Evolutionary conservation across 352 stramenopile genomes (phyloP).

Genomic region (Pythium myriotylum): DNA sequence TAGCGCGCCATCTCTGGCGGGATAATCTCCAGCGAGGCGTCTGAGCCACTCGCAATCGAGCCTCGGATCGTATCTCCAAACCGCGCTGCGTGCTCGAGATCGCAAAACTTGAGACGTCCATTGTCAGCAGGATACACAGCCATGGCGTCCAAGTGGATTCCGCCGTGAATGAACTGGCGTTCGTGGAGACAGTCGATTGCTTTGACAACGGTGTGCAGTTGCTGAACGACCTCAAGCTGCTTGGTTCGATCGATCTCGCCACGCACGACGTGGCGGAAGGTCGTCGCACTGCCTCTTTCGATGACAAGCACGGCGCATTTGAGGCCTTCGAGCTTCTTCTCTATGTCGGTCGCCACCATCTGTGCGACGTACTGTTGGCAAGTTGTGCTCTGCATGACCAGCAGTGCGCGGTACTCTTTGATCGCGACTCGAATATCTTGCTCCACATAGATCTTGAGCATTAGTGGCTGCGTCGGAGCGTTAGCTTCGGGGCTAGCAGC

Average conservation of each 20-base stretch:
- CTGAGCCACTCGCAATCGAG: background rate
- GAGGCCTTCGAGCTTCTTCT: conserved; percentile 30
- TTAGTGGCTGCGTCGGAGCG: conserved; percentile 12
- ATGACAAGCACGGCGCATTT: conserved; percentile 57
- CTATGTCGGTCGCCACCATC: conserved; percentile 33
- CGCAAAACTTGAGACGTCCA: conserved; percentile 46
- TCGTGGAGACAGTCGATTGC: conserved; percentile 51
- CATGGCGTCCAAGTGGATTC: conserved; percentile 45
- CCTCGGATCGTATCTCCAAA: conserved; percentile 30
- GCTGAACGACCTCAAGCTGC: conserved; percentile 34
- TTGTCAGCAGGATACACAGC: conserved; percentile 39
- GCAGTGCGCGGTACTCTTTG: conserved; percentile 57
- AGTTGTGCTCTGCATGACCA: conserved; percentile 35
- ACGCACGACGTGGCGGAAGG: conserved; percentile 39
- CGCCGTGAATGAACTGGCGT: conserved; percentile 55
- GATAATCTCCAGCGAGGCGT: conserved; percentile 37
- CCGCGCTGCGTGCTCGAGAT: conserved; percentile 48
- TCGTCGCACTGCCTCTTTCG: conserved; percentile 42
- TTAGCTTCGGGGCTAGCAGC: no score
- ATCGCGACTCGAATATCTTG: conserved; percentile 51
- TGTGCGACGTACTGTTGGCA: conserved; percentile 38
- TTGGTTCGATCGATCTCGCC: conserved; percentile 35
- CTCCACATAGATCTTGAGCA: conserved; percentile 65
- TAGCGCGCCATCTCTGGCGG: conserved; percentile 52
- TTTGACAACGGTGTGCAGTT: conserved; percentile 40